These are phyloP conservation scores for Asterionellopsis glacialis DNA, from an alignment of 108 stramenopile species.

Conservation along the genomic window DNA sequence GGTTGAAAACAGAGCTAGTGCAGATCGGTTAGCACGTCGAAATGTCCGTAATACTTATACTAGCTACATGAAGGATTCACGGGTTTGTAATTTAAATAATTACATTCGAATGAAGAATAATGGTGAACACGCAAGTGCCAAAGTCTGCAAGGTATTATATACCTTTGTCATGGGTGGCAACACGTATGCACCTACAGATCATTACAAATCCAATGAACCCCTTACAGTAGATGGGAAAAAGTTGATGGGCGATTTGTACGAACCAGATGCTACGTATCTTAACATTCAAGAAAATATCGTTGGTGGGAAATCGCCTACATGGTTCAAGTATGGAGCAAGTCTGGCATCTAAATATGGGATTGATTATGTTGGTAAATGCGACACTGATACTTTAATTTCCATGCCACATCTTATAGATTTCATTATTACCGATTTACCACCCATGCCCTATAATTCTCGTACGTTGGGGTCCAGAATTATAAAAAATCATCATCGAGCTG, in stretches of 20 bases:
- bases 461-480: neutral
- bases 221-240: neutral
- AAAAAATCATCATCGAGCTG: neutral
- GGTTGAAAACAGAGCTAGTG: too few relatives aligned
- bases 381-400: slow-evolving; percentile 28
- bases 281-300: slow-evolving; percentile 44
- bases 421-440: slow-evolving; percentile 9
- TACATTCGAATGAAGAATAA: neutral
- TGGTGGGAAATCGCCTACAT: slow-evolving; percentile 38
- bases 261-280: slow-evolving; percentile 20
- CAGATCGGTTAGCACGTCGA: too few relatives aligned
- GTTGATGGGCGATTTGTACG: neutral
- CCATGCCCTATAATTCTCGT: slow-evolving; percentile 3
- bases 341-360: slow-evolving; percentile 14
- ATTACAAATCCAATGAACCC: neutral
- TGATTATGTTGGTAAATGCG: slow-evolving; percentile 37
- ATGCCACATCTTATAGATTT: slow-evolving; percentile 23
- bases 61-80: neutral
- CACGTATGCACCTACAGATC: slow-evolving; percentile 2
- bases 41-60: neutral
- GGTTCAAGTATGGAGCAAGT: slow-evolving; percentile 25
- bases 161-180: slow-evolving; percentile 31
- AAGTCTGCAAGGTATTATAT: slow-evolving; percentile 27
- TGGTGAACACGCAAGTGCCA: neutral
- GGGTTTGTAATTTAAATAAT: slow-evolving; percentile 23